phyloP scores from a whole-genome alignment of 2,329 filamentous ascomycete genomes.

The Claviceps sp. region DNA sequence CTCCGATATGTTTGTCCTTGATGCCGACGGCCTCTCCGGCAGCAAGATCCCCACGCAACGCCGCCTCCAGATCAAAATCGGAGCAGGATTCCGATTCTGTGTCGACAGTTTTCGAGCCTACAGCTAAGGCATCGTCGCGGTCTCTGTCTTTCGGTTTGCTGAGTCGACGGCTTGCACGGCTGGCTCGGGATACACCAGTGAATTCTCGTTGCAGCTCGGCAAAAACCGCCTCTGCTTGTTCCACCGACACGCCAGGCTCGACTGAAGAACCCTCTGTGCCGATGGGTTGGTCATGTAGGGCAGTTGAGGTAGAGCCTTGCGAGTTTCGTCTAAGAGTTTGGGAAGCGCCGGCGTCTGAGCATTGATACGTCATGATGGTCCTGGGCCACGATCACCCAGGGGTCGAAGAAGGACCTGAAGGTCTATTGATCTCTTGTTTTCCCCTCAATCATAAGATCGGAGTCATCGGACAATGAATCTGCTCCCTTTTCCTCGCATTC shows the following conservation, averaged over 20 bases:
- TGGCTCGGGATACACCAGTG: conserved; percentile 41
- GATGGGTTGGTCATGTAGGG: background rate
- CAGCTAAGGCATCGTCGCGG: conserved; percentile 41
- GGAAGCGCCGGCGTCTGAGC: background rate
- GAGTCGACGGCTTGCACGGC: conserved; percentile 28
- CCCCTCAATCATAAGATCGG: background rate
- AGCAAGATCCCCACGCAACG: conserved; percentile 56
- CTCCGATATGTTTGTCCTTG: conserved; percentile 65
- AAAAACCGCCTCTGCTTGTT: conserved; percentile 58
- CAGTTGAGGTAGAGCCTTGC: background rate
- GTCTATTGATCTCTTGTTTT: background rate
- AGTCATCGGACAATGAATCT: background rate
- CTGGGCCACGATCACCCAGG: background rate
- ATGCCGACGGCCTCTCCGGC: conserved; percentile 69
- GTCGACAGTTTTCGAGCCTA: conserved; percentile 23
- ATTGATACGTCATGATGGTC: background rate
- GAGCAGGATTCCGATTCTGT: conserved; percentile 32
- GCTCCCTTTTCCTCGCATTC: background rate
- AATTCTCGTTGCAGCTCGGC: conserved; percentile 51
- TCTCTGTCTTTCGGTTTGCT: conserved; percentile 25
- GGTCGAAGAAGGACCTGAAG: background rate
- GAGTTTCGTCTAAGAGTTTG: background rate
- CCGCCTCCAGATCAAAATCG: conserved; percentile 61
- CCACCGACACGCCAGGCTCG: conserved; percentile 44
- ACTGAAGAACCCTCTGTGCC: background rate